Evolutionary conservation across 2,329 filamentous ascomycete genomes (phyloP), one percentile per base, ranked within the genome.

Genomic region (Stagonosporopsis rhizophila): DNA sequence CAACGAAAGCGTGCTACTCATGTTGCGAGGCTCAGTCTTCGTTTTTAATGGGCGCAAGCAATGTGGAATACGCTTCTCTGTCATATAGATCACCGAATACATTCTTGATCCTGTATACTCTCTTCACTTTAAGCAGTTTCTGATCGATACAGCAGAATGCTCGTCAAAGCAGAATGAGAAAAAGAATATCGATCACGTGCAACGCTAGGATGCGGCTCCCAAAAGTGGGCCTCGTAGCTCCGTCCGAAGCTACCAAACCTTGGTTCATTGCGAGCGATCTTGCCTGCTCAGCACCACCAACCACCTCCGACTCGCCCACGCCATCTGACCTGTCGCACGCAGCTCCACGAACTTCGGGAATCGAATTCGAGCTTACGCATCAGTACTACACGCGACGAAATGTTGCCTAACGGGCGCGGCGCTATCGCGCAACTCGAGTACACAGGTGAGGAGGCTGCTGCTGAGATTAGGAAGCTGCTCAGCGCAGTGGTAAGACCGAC

Each of bases 401-500:
- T 74, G 71, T 52, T 72, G 47, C 57, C 64, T 42, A 61, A 42
- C 46, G 72, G 70, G 35, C 69, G 72, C 57, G 70, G 70, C 56
- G 64, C 58, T 40, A 71, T 75, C 58, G 66, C 65, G 38, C 61
- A 67, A 25, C 60, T 75, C 34, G 58, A 64, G 32, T 75, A 75
- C 61, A 66, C 63, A 2, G 72, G 72, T 50, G 73, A 75, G 25
- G 73, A 74, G 60, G 68, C 66, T 55, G 67, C 68, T 28, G 42
- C 56, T 22, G 90, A 94, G 79, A 86, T 96, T 70, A 90, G 86
- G 79, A 91, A 90, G 78, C 84, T 94, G 59, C 87, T 90, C 65
- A 80, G 82, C 50, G 90, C 93, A 71, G 85, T 96, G 70, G 92
- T 96, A 83, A 70, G 89, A 82, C 44, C 25, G 56, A 17, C 15